Evolutionary conservation across 192 early-diverging fungal species (phyloP), one percentile per base, ranked within the genome.

Genomic region (Coemansia sp.): DNA sequence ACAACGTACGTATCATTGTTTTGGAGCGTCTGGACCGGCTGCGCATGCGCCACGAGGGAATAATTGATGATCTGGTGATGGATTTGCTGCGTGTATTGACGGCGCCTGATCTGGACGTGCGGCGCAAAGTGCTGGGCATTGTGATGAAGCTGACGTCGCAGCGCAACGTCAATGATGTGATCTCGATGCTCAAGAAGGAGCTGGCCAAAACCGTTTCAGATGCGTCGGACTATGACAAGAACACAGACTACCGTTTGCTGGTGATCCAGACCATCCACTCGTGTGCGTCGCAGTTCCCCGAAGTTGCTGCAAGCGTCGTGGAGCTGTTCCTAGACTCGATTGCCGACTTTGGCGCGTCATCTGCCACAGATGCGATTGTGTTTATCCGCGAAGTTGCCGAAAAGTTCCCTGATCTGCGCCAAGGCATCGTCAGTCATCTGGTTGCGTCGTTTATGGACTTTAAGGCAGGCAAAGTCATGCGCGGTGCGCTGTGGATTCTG

Each of bases 361-460:
- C 90, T 37, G 83, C 83, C 3, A 82, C 86, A 1, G 97, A 99
- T 69, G 97, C 97, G 2, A 90, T 99, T 68, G 88, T 91, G 8
- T 99, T 99, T 87, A 92, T 99, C 20, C 91, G 93, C 54, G 95
- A 99, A 76, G 95, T 98, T 1, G 91, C 96, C 59, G 97, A 98
- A 69, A 95, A 95, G 81, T 98, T 96, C 84, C 93, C 93, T 12
- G 83, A 84, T 32, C 82, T 98, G 64, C 91, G 97, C 43, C 73
- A 82, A 6, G 85, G 83, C n/a, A 98, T 99, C 68, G 67, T 93
- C 54, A 84, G 87, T 45, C 85, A 87, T 51, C 83, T 99, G 20
- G 78, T 96, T 26, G 87, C 91, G 41, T 87, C 89, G 12, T 96
- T 99, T 65, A 57, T 68, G 32, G 94, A 98, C 35, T 89, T 98